Conservation (phyloP, 176 grass and related monocot genomes). For the Eragrostis nindensis region DNA sequence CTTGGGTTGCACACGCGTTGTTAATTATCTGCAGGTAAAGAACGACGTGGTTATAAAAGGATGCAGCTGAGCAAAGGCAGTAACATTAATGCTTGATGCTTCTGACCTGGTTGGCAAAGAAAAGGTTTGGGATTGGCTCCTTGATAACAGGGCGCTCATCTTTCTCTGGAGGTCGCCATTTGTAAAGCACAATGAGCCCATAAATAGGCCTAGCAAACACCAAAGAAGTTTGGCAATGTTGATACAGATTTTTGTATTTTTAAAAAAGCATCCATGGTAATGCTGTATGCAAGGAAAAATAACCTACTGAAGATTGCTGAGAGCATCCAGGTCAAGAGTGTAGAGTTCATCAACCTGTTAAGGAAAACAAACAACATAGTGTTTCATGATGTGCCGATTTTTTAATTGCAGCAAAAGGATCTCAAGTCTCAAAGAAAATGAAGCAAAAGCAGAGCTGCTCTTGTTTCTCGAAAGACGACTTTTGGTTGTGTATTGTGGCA, state of each 20-base stretch:
- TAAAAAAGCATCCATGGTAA: conserved; percentile 22
- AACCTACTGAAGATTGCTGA: conserved; percentile 75
- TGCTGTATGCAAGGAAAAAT: neutral
- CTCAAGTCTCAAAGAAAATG: conserved; percentile 2
- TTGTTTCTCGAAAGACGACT: conserved; percentile 7
- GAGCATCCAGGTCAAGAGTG: conserved; percentile 91
- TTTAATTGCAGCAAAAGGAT: neutral
- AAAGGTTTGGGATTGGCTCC: conserved; percentile 64
- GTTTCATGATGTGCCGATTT: neutral
- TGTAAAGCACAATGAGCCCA: conserved; percentile 90
- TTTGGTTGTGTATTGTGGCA: neutral
- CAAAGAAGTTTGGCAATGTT: conserved; percentile 13
- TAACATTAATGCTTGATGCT: conserved; percentile 6
- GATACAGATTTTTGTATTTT: neutral
- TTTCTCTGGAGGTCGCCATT: conserved; percentile 82
- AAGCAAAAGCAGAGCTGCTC: conserved; percentile 19
- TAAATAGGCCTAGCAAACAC: conserved; percentile 74
- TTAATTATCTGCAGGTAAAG: conserved; percentile 80
- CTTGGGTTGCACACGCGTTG: conserved; percentile 94
- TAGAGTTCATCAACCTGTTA: conserved; percentile 96
- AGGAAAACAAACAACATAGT: conserved; percentile 27
- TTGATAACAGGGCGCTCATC: conserved; percentile 59
- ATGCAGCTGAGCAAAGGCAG: neutral
- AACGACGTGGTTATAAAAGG: conserved; percentile 28
- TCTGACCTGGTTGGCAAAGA: conserved; percentile 75